A percentile compares a stretch with the other conserved stretches of the same genome.
Evolutionary conservation across 768 basidiomycete genomes (phyloP).

Genomic region (Tulasnella sp.): DNA sequence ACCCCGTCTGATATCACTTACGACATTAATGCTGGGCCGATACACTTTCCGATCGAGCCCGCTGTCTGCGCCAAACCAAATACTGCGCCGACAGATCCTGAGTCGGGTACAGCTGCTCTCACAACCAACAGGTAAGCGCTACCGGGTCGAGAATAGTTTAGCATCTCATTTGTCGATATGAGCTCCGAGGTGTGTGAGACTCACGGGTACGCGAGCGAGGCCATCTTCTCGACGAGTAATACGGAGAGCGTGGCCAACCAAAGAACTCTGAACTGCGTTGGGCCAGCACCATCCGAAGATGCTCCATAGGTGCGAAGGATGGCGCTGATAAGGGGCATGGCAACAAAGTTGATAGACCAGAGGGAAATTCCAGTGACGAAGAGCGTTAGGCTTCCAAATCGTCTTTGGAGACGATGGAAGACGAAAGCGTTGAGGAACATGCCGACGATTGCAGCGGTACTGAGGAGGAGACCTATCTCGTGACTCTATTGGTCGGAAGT

Average conservation of each 20-base stretch:
- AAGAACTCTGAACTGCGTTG: background rate
- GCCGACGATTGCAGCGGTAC: conserved; percentile 1
- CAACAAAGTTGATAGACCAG: conserved; percentile 18
- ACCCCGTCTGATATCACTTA: background rate
- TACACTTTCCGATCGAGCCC: background rate
- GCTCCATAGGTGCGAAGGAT: background rate
- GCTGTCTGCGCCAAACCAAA: conserved; percentile 2
- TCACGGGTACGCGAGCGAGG: background rate
- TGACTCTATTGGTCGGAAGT: background rate
- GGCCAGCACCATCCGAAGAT: background rate
- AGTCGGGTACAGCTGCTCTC: background rate
- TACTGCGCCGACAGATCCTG: background rate
- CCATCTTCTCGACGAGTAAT: background rate
- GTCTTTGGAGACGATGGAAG: conserved; percentile 10
- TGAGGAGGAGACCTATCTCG: conserved; percentile 24
- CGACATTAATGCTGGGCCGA: background rate
- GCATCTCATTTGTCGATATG: background rate
- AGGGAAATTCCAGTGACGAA: conserved; percentile 15
- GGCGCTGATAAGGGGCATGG: background rate
- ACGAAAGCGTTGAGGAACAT: conserved; percentile 20
- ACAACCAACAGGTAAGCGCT: conserved; percentile 1
- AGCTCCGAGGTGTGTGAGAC: background rate
- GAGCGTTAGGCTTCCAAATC: conserved; percentile 8
- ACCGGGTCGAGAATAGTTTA: background rate
- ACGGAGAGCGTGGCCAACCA: background rate